Conservation (phyloP, 495 filamentous ascomycete species). For the Aspergillus carlsbadensis region DNA sequence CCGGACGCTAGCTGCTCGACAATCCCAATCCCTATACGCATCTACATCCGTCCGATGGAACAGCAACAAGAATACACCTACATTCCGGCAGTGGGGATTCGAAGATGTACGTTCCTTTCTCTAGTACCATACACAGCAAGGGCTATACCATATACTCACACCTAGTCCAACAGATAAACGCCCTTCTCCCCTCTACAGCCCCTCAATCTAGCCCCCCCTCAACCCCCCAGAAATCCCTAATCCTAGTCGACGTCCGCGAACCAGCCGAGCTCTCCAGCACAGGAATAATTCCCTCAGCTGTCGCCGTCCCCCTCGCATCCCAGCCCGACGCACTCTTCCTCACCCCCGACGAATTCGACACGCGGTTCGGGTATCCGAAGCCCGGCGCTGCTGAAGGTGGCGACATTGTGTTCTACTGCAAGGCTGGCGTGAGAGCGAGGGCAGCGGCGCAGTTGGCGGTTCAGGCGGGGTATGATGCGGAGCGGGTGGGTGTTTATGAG, state of each 20-base stretch:
- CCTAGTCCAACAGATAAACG: slow-evolving; percentile 33
- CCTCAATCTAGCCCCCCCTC: slow-evolving; percentile 15
- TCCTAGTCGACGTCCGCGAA: slow-evolving; percentile 77
- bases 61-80: slow-evolving; percentile 18
- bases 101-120: slow-evolving; percentile 39
- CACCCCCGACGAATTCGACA: slow-evolving; percentile 68
- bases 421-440: slow-evolving; percentile 77
- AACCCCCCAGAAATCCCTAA: slow-evolving; percentile 28
- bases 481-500: slow-evolving; percentile 73
- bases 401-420: slow-evolving; percentile 85
- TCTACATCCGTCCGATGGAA: slow-evolving; percentile 22
- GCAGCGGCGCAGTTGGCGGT: slow-evolving; percentile 79
- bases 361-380: slow-evolving; percentile 47
- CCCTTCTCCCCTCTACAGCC: slow-evolving; percentile 29
- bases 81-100: slow-evolving; percentile 38
- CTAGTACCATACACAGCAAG: not conserved
- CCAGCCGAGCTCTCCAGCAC: slow-evolving; percentile 66
- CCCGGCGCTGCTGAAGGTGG: slow-evolving; percentile 22
- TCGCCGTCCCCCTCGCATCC: slow-evolving; percentile 76
- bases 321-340: slow-evolving; percentile 78
- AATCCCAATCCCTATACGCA: not conserved
- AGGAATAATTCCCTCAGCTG: slow-evolving; percentile 74
- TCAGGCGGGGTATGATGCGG: slow-evolving; percentile 70
- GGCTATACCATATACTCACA: not conserved
- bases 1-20: not conserved